Evolutionary conservation across 495 filamentous ascomycete genomes (phyloP), one percentile per base, ranked within the genome.

Genomic region (Cairneyella variabilis): DNA sequence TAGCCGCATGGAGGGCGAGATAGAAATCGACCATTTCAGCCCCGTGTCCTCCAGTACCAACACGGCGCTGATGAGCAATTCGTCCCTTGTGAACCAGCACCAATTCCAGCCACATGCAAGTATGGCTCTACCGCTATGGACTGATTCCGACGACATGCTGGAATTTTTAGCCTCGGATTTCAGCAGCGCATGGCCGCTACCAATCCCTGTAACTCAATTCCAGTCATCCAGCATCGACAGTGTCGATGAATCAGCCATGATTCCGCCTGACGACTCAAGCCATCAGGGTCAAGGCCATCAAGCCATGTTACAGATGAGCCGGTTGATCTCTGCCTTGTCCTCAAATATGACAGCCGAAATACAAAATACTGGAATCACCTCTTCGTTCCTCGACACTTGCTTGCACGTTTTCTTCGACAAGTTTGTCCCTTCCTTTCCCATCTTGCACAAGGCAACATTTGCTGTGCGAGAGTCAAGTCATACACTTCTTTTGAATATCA

Each of bases 231-330:
- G 26, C 16, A 25, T 25, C 14, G 36, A 39, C 12, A 14, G 36
- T 39, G 36, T 39, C 3, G 21, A 43, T 23, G 16, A 10, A 21
- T 3, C 20, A 6, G 10, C 12, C 23, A 2, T 30, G 8, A 5
- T 14, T 47, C 22, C 26, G 22, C 32, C 34, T 4, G 30, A 7
- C 12, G 12, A 10, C 3, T 8, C 25, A 16, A 21, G 27, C 27
- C 28, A 16, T 8, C 11, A 18, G 10, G 51, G 51, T 4, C 40
- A 32, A 7, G 51, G 51, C 4, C 51, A 54, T 40, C 41, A 47
- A 41, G 51, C 51, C 3, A 54, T 54, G 51, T 4, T 38, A 2
- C 51, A 54, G 21, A 54, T 54, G 51, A 54, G 51, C 32, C 25
- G 20, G 21, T 16, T 54, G 14, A 54, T 54, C 18, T 46, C 51